A percentile compares a stretch with the other conserved stretches of the same genome.
These are phyloP conservation scores for Alternaria conjuncta DNA, from an alignment of 2,329 filamentous ascomycete genomes.

Conservation along the genomic window DNA sequence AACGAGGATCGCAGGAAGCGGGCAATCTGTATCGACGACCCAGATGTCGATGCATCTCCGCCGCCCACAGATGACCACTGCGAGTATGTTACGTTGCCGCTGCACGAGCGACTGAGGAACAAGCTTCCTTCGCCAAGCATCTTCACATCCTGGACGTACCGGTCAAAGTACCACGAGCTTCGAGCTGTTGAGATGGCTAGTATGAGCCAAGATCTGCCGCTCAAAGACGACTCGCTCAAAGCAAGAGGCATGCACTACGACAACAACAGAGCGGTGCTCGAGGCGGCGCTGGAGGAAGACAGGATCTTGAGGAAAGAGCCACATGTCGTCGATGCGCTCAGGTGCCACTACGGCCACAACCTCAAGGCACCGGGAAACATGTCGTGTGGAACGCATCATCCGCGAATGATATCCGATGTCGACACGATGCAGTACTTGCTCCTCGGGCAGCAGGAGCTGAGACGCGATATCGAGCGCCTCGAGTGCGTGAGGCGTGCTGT, in stretches of 20 bases:
- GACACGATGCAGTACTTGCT: background rate
- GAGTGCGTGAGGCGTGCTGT: background rate
- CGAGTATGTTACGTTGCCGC: background rate
- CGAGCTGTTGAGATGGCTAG: background rate
- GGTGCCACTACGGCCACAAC: background rate
- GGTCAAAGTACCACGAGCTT: background rate
- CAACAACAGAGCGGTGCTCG: background rate
- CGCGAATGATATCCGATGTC: background rate
- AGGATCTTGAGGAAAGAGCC: background rate
- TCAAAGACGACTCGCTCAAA: background rate
- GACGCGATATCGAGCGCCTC: slow-evolving; percentile 2
- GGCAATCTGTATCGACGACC: background rate
- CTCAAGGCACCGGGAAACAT: background rate
- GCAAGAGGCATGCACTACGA: background rate
- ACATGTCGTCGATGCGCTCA: background rate
- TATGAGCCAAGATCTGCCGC: background rate
- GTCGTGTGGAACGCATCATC: background rate
- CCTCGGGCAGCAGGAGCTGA: background rate
- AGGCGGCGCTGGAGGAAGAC: background rate
- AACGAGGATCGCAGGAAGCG: background rate
- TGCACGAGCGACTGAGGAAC: background rate
- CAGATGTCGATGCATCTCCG: background rate
- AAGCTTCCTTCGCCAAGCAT: background rate
- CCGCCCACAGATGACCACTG: background rate
- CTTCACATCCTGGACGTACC: background rate